These are phyloP conservation scores for Mycena vitilis DNA, from an alignment of 768 basidiomycete genomes.

Conservation along the genomic window DNA sequence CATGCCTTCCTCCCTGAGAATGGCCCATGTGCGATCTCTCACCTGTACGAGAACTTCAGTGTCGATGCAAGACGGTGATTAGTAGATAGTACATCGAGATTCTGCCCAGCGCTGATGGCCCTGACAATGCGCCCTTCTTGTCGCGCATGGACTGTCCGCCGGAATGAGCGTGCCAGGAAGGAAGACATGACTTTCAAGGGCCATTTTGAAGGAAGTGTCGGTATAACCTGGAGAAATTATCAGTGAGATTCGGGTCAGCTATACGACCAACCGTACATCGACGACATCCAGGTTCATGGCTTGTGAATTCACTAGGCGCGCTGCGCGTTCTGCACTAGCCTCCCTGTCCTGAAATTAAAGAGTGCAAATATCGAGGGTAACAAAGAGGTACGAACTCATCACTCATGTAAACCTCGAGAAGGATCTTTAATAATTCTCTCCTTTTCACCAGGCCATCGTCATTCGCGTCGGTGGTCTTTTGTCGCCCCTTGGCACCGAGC, in stretches of 20 bases:
- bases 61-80: constrained; percentile 3
- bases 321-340: constrained; percentile 66
- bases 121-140: constrained; percentile 85
- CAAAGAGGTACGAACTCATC: constrained; percentile 65
- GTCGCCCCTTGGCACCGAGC: constrained; percentile 46
- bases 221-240: constrained; percentile 61
- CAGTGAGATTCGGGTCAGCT: constrained; percentile 5
- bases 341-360: constrained; percentile 51
- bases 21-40: constrained; percentile 67
- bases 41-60: constrained; percentile 51
- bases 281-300: constrained; percentile 80
- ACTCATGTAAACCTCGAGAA: constrained; percentile 87
- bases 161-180: constrained; percentile 83
- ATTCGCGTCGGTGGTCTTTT: constrained; percentile 45
- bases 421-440: constrained; percentile 70
- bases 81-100: constrained; percentile 64
- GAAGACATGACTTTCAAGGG: constrained; percentile 76
- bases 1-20: constrained; percentile 72
- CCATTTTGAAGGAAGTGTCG: constrained; percentile 80
- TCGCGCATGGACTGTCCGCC: constrained; percentile 75
- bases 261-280: constrained; percentile 65
- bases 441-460: constrained; percentile 59
- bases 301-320: constrained; percentile 82
- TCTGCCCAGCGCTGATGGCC: constrained; percentile 81
- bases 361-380: not conserved